Evolutionary conservation across 2,329 filamentous ascomycete genomes (phyloP), one percentile per base, ranked within the genome.

Genomic region (Trichoderma polysporum): DNA sequence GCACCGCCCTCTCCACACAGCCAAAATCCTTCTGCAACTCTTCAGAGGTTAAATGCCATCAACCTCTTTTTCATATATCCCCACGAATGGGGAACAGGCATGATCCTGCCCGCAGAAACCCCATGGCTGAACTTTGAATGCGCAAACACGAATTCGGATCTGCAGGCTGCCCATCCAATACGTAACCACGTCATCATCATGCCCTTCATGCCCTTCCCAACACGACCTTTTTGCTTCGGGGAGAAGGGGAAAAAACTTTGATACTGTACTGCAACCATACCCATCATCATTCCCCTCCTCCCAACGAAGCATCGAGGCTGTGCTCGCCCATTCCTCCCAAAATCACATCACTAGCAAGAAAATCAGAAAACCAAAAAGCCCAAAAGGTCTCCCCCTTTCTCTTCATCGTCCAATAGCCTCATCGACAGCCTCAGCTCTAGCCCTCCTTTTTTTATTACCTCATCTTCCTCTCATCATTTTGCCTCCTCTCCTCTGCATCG

Each of bases 61-160:
- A 15, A 15, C 39, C 17, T 10, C 5, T 22, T 45, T 4, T 10
- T 17, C 41, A 19, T 45, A 45, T 41, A 45, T 45, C 29, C 29
- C 58, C 31, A 39, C 31, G 33, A 61, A 39, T 50, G 25, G 25
- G n/a, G 15, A 39, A 39, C 58, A 61, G 45, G 58, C 58, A 61
- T 37, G 31, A 61, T 50, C 58, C 58, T 31, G 19, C 12, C 41
- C 33, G 41, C 58, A 27, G n/a, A n/a, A n/a, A 27, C 37, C 33
- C 33, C 45, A 61, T 61, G n/a, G 45, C 58, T 50, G 17, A 61
- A 61, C 58, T 52, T 7, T 61, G 45, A 61, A 61, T 52, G 58
- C 33, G 31, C 45, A 61, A 50, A 61, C 45, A 37, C 58, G 31
- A 61, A 61, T 39, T 19, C 45, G 13, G 39, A 17, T 52, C 45